phyloP scores from a whole-genome alignment of 2,329 filamentous ascomycete species.

The Neurospora sp. region DNA sequence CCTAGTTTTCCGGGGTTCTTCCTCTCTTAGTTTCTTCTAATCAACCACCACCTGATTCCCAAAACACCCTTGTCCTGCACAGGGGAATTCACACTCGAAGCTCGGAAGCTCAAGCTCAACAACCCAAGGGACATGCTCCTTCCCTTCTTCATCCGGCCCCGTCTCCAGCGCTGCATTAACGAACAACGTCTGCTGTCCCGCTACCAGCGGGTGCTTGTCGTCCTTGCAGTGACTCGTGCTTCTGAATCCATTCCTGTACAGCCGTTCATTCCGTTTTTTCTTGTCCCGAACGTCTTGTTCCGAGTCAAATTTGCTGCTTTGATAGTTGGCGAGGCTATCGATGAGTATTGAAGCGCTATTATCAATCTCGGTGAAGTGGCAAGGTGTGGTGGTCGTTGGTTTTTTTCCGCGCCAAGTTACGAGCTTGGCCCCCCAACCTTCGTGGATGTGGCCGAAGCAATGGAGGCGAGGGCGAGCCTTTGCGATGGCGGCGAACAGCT shows the following conservation, averaged over 20 bases:
- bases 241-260: constrained; percentile 14
- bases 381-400: constrained; percentile 19
- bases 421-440: constrained; percentile 46
- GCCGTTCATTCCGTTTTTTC: neutral
- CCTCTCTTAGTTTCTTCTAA: too few relatives aligned
- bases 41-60: too few relatives aligned
- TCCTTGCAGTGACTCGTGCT: constrained; percentile 26
- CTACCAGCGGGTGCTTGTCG: constrained; percentile 18
- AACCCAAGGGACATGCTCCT: constrained; percentile 9
- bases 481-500: constrained; percentile 36
- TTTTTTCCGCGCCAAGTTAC: constrained; percentile 36
- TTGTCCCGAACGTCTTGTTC: neutral
- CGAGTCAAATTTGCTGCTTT: constrained; percentile 8
- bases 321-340: constrained; percentile 23
- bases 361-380: constrained; percentile 39
- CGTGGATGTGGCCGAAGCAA: constrained; percentile 52
- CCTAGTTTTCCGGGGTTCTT: too few relatives aligned
- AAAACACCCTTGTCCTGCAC: too few relatives aligned
- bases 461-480: constrained; percentile 35
- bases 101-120: constrained; percentile 13
- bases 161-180: constrained; percentile 37
- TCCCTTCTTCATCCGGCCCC: neutral
- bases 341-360: constrained; percentile 31
- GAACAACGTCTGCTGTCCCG: constrained; percentile 40
- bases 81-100: too few relatives aligned